Conservation (phyloP, 1,284 basidiomycete species). For the Sphagnurus paluster region DNA sequence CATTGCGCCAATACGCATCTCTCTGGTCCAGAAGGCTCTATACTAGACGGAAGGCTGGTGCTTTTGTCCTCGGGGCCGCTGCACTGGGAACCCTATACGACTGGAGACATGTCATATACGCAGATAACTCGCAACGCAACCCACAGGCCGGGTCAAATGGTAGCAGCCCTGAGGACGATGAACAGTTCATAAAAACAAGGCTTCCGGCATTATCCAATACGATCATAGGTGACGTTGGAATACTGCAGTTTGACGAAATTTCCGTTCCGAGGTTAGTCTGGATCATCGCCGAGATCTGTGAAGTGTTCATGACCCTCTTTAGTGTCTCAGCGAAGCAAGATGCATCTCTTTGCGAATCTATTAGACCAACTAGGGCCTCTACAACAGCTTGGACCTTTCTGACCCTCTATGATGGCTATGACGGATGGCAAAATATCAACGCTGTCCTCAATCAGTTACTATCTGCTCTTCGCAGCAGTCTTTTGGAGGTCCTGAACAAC, state of each 20-base stretch:
- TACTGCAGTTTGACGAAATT: conserved; percentile 11
- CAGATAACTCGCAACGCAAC: neutral
- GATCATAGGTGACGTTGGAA: conserved; percentile 10
- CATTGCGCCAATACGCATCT: neutral
- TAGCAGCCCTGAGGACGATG: conserved; percentile 1
- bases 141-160: too few relatives aligned
- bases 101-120: conserved; percentile 1
- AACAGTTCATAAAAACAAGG: neutral
- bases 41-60: neutral
- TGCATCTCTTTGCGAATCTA: neutral
- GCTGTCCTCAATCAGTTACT: conserved; percentile 2
- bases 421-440: conserved; percentile 8
- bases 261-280: conserved; percentile 12
- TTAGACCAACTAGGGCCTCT: neutral
- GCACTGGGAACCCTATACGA: conserved; percentile 6
- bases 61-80: neutral
- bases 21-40: neutral
- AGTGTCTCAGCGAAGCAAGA: conserved; percentile 6
- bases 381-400: conserved; percentile 13
- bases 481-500: neutral
- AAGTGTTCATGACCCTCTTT: neutral
- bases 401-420: conserved; percentile 5
- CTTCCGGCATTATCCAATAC: neutral
- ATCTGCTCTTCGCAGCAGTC: neutral
- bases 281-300: neutral